These are phyloP conservation scores for Lentinula sp. DNA, from an alignment of 768 basidiomycete genomes.

Conservation along the genomic window DNA sequence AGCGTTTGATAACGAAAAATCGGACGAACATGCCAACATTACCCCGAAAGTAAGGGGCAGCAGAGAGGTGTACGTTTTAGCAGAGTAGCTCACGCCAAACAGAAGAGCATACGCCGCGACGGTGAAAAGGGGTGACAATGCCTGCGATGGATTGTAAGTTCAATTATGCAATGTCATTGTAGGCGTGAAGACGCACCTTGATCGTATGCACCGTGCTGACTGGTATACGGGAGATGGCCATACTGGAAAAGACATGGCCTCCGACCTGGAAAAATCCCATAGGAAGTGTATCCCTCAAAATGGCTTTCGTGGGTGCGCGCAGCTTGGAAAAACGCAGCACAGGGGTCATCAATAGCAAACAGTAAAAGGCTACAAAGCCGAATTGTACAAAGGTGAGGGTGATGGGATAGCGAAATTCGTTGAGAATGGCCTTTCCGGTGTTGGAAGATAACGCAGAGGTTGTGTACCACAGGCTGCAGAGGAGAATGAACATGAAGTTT, in stretches of 20 bases:
- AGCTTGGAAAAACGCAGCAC: slow-evolving; percentile 59
- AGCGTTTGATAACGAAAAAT: slow-evolving; percentile 80
- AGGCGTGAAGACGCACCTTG: slow-evolving; percentile 56
- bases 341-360: slow-evolving; percentile 79
- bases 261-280: slow-evolving; percentile 99
- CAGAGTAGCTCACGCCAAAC: slow-evolving; percentile 90
- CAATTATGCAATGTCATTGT: not conserved
- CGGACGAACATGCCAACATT: slow-evolving; percentile 95
- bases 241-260: slow-evolving; percentile 95
- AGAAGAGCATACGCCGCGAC: slow-evolving; percentile 92
- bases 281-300: slow-evolving; percentile 76
- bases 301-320: slow-evolving; percentile 64
- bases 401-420: slow-evolving; percentile 88
- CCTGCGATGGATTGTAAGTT: slow-evolving; percentile 39
- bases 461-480: slow-evolving; percentile 91
- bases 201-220: slow-evolving; percentile 99
- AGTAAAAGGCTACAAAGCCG: slow-evolving; percentile 85
- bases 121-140: slow-evolving; percentile 93
- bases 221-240: slow-evolving; percentile 93
- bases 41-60: slow-evolving; percentile 95
- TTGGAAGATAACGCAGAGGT: slow-evolving; percentile 93
- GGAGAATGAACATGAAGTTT: slow-evolving; percentile 54
- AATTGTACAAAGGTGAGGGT: slow-evolving; percentile 98
- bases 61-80: slow-evolving; percentile 86
- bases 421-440: slow-evolving; percentile 93